Evolutionary conservation across 176 grass and related monocot genomes (phyloP).

Genomic region (Juncus effusus): DNA sequence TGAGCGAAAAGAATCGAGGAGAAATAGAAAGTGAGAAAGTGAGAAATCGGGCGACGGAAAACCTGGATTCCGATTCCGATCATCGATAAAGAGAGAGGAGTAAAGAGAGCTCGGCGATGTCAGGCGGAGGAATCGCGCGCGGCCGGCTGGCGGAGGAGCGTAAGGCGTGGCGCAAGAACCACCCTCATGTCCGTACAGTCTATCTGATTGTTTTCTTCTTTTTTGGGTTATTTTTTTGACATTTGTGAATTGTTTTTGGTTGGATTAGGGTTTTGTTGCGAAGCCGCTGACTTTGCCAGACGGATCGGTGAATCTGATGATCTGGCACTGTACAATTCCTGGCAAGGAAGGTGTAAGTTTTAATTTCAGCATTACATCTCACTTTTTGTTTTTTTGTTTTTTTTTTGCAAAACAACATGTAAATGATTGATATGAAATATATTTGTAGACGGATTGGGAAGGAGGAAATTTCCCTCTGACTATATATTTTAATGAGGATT

Average conservation of each 20-base stretch:
- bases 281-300: conserved; percentile 73
- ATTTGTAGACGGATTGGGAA: conserved; percentile 81
- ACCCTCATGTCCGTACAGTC: conserved; percentile 44
- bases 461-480: conserved; percentile 77
- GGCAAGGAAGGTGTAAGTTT: conserved; percentile 68
- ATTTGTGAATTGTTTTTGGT: conserved; percentile 5
- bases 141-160: conserved; percentile 75
- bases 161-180: conserved; percentile 82
- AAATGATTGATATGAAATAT: conserved; percentile 13
- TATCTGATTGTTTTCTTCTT: not conserved
- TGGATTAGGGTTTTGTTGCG: conserved; percentile 74
- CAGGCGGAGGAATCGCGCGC: conserved; percentile 54
- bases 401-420: not conserved
- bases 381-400: conserved; percentile 1
- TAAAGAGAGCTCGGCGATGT: conserved; percentile 33
- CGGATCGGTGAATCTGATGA: conserved; percentile 77
- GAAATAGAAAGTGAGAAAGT: too few species aligned
- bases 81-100: not conserved
- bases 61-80: too few species aligned
- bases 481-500: conserved; percentile 54
- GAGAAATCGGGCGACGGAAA: too few species aligned
- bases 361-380: not conserved
- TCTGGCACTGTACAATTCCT: conserved; percentile 74
- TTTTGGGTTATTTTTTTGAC: not conserved
- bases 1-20: too few species aligned